Conservation (phyloP, 2,329 filamentous ascomycete species). For the Fusarium brachygibbosum region DNA sequence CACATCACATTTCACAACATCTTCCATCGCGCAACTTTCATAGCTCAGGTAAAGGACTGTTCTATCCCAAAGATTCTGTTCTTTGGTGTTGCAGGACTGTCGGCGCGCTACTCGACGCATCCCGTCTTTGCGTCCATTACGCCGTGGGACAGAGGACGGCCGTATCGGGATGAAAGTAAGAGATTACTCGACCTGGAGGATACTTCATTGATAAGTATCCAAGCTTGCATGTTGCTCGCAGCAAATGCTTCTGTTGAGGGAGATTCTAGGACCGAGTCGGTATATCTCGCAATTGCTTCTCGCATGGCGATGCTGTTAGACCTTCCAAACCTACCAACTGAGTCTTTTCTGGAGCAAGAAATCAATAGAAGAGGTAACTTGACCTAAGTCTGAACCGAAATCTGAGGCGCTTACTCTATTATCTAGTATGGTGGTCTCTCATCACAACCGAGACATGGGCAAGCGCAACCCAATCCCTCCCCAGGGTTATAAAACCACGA, state of each 20-base stretch:
- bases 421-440: slow-evolving; percentile 19
- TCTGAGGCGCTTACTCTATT: not conserved
- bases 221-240: slow-evolving; percentile 14
- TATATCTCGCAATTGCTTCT: slow-evolving; percentile 6
- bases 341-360: slow-evolving; percentile 7
- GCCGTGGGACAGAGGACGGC: slow-evolving; percentile 16
- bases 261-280: slow-evolving; percentile 8
- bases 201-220: slow-evolving; percentile 6
- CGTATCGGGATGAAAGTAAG: slow-evolving; percentile 9
- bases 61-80: slow-evolving; percentile 5
- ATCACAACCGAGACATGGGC: slow-evolving; percentile 21
- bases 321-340: not conserved
- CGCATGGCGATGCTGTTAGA: slow-evolving; percentile 20
- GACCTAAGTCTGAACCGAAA: not conserved
- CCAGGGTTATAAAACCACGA: slow-evolving; percentile 5
- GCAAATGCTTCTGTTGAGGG: slow-evolving; percentile 12
- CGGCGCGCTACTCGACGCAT: slow-evolving; percentile 2
- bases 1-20: slow-evolving; percentile 13
- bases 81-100: not conserved
- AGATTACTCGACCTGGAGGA: slow-evolving; percentile 14
- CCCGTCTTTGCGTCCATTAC: not conserved
- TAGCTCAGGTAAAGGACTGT: not conserved
- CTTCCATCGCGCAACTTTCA: slow-evolving; percentile 14
- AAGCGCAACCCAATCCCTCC: slow-evolving; percentile 12
- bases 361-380: slow-evolving; percentile 2